These are phyloP conservation scores for Lasiodiplodia gonubiensis DNA, from an alignment of 2,329 filamentous ascomycete species.

Conservation along the genomic window DNA sequence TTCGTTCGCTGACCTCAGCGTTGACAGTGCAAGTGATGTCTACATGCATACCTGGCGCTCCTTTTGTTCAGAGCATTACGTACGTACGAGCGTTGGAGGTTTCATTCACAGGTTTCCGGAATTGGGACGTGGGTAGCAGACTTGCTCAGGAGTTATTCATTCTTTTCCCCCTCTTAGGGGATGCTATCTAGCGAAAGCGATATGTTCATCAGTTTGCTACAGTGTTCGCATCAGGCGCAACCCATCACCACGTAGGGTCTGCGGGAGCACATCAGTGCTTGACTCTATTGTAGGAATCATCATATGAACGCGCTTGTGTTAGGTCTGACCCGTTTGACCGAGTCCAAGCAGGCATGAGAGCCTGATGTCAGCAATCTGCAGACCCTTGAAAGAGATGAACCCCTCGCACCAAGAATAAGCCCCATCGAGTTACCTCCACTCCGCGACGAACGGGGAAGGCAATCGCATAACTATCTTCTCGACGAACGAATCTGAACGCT, in stretches of 20 bases:
- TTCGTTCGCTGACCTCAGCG: not conserved
- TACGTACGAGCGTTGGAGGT: not conserved
- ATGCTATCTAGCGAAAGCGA: slow-evolving; percentile 13
- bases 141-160: slow-evolving; percentile 3
- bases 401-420: slow-evolving; percentile 99
- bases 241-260: slow-evolving; percentile 54
- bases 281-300: slow-evolving; percentile 98
- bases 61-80: not conserved
- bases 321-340: slow-evolving; percentile 73
- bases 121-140: not conserved
- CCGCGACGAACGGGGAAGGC: slow-evolving; percentile 56
- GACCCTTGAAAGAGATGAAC: slow-evolving; percentile 59
- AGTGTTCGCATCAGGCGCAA: slow-evolving; percentile 33
- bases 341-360: slow-evolving; percentile 53
- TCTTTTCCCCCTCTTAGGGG: not conserved
- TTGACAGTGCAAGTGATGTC: not conserved
- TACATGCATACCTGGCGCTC: not conserved
- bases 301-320: slow-evolving; percentile 65
- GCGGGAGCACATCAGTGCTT: slow-evolving; percentile 80
- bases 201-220: slow-evolving; percentile 52
- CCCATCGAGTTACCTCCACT: slow-evolving; percentile 95
- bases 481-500: slow-evolving; percentile 74
- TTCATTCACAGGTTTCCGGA: not conserved
- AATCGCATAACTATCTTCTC: slow-evolving; percentile 99
- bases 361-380: slow-evolving; percentile 46